Percentiles rank a stretch among this genome's conserved stretches.
Conservation (phyloP, 164 flowering plant species). For the Tetracentron sinense region DNA sequence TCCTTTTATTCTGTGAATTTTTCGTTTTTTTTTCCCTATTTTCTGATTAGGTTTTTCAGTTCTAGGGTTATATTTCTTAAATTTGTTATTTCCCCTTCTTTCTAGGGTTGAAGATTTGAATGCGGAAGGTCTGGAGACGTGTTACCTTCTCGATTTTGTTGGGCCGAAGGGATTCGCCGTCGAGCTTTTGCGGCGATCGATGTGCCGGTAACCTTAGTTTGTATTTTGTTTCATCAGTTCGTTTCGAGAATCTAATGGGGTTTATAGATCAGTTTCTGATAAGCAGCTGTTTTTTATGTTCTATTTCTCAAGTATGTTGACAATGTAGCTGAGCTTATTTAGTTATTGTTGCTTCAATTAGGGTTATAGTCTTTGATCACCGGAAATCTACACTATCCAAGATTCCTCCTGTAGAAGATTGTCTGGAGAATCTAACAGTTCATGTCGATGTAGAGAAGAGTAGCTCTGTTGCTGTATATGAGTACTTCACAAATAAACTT, state of each 20-base stretch:
- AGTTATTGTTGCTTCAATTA: conserved; percentile 19
- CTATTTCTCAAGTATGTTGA: neutral
- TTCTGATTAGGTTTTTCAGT: neutral
- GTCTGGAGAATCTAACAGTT: conserved; percentile 36
- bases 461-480: conserved; percentile 66
- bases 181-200: conserved; percentile 40
- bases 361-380: conserved; percentile 76
- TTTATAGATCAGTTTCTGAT: neutral
- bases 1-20: conserved; percentile 1
- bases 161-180: conserved; percentile 63
- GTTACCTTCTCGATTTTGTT: conserved; percentile 81
- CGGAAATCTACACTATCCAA: conserved; percentile 43
- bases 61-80: neutral
- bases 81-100: conserved; percentile 3
- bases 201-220: conserved; percentile 35
- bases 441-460: conserved; percentile 61
- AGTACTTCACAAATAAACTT: conserved; percentile 58
- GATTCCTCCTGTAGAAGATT: conserved; percentile 25
- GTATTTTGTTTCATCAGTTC: neutral
- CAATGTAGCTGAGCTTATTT: neutral
- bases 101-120: conserved; percentile 63
- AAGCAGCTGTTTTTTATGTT: neutral
- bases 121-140: conserved; percentile 49
- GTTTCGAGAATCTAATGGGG: neutral
- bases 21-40: neutral